Base-by-base conservation (phyloP, 805 yeast genomes). In the Teunomyces kruisii region DNA sequence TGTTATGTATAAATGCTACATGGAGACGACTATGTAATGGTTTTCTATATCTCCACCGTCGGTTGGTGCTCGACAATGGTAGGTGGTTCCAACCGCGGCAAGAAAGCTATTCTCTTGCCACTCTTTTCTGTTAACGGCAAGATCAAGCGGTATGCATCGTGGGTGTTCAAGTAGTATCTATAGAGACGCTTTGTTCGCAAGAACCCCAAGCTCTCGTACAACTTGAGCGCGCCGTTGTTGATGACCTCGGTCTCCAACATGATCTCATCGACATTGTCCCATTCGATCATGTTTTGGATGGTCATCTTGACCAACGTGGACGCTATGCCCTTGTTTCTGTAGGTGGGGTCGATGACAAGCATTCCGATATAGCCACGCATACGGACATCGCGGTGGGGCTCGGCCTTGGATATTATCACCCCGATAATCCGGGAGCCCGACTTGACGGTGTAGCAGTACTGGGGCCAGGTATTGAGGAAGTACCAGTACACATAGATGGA, bases 331-430 rank as follows among this genome's bases (percentile, higher is more conserved):
- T 68, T 70, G 2, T 95, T 91, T 44, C 99, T 71, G 59, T 75
- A 83, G 12, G 66, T 60, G 31, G 81, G 80, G 41, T 83, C 83
- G 9, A 92, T 96, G 0, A 95, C 96, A 44, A 94, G 68, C 99
- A 94, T 94, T 2, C 97, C 99, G 24, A 94, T 91, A 58, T 94
- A 94, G 0, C 99, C 99, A 48, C 99, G 75, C 53, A 74, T 60
- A 48, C 96, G 73, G 9, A 80, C 83, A 16, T 77, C 74, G 47
- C 92, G 75, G 64, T 92, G 97, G 1, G 78, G 71, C 51, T 87
- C 96, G 9, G 83, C 79, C 56, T 90, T 88, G 42, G 95, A 83
- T 6, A 94, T 87, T 6, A 92, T 83, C 31, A 86, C 88, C 3
- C 97, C 99, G n/a, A 91, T 72, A 2, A 84, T 74, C 4, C 48